Evolutionary conservation across 1,284 basidiomycete species (phyloP), one percentile per base, ranked within the genome.

Genomic region (Hypsizygus ulmarius): DNA sequence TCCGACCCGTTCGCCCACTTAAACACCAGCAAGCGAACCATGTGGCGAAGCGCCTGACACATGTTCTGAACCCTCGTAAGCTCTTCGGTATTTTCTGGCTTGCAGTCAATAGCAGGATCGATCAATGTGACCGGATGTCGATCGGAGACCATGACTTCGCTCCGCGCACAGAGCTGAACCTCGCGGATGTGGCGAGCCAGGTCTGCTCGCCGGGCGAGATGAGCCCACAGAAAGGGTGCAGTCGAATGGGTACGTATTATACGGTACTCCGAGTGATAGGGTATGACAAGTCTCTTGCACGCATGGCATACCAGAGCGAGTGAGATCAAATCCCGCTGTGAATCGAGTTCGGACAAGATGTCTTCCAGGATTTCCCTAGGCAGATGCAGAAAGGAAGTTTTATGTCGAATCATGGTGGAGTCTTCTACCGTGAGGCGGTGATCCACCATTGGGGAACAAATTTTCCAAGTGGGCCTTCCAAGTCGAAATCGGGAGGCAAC

Each of bases 211-310:
- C 64, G 60, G 10, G 74, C 71, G 16, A 79, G 68, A 53, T 78
- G 75, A 0, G 68, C 69, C 74, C 75, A 79, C 52, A 77, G 60
- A n/a, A 60, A 57, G n/a, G 70, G 67, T 35, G 62, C 55, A 7
- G 66, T 62, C 28, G 68, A 62, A 11, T 70, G 65, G n/a, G 71
- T 64, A 29, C 70, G 69, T 48, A 79, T 62, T 46, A 72, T 61
- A 34, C 76, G 70, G 59, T 79, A 78, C 54, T 77, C 66, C 15
- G 64, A 71, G 51, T 79, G 76, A 11, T 68, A 56, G 28, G 76
- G 77, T 36, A 75, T 67, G 35, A 71, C 66, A 34, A 71, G 54
- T n/a, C 54, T 56, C 43, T 62, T 61, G 42, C 65, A 66, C 19
- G 63, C 47, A 45, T 62, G 62, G 15, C 68, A 75, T 12, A 68